Percentiles rank a stretch among this genome's conserved stretches.
Conservation (phyloP, 306 rosid species). For the Adenanthera pavonina region DNA sequence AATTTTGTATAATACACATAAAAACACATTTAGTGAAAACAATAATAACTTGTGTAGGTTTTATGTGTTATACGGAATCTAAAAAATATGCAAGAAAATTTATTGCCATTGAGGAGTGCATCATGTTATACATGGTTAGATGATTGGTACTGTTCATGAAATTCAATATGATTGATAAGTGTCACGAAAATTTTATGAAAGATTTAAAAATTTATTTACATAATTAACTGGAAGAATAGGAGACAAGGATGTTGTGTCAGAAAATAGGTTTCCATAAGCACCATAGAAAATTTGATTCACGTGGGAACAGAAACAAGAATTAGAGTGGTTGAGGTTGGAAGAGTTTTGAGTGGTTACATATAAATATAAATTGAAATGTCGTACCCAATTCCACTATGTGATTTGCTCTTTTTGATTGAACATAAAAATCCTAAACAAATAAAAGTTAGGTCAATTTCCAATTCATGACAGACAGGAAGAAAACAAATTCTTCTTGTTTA, state of each 20-base stretch:
- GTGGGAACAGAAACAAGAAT: constrained; percentile 32
- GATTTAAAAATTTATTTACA: neutral
- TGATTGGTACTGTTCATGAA: too few relatives aligned
- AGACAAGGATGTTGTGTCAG: constrained; percentile 3
- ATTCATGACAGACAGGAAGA: neutral
- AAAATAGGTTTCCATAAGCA: neutral
- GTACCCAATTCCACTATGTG: neutral
- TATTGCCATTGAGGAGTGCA: too few relatives aligned
- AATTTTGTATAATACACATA: too few relatives aligned
- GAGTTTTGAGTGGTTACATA: neutral
- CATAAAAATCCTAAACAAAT: neutral
- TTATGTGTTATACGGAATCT: too few relatives aligned
- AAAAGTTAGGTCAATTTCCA: neutral
- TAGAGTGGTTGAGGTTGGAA: constrained; percentile 27
- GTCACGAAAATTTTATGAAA: too few relatives aligned
- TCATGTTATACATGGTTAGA: too few relatives aligned
- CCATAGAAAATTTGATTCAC: constrained; percentile 34
- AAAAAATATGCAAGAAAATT: too few relatives aligned
- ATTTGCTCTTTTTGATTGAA: neutral
- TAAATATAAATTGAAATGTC: neutral
- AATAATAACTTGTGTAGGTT: too few relatives aligned
- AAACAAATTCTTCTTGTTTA: neutral
- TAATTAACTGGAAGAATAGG: neutral
- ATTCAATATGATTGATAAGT: too few relatives aligned
- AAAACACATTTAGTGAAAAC: too few relatives aligned